phyloP scores from a whole-genome alignment of 192 early-diverging fungal genomes.

The Linnemannia exigua region DNA sequence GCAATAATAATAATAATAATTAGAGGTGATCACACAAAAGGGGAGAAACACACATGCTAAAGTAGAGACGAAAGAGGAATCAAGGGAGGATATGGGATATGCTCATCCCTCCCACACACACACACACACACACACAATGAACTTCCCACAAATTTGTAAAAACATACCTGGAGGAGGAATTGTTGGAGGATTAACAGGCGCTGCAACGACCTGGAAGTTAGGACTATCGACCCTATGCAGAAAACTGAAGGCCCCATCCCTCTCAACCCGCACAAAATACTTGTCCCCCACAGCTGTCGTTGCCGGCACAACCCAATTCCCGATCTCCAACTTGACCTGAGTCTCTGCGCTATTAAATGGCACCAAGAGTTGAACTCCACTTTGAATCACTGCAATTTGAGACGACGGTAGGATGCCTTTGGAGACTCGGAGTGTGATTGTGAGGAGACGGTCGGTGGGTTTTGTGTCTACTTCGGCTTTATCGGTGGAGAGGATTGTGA shows the following conservation, averaged over 20 bases:
- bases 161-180: conserved; percentile 1
- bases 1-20: background rate
- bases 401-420: background rate
- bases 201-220: conserved; percentile 16
- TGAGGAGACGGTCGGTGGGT: conserved; percentile 24
- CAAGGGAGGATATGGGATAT: background rate
- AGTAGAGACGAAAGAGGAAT: background rate
- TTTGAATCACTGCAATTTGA: conserved; percentile 13
- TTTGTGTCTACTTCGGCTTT: conserved; percentile 20
- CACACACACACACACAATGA: no score
- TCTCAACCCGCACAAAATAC: conserved; percentile 30
- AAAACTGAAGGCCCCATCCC: conserved; percentile 24
- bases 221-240: background rate
- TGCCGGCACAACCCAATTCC: conserved; percentile 23
- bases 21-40: background rate
- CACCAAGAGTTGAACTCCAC: conserved; percentile 24
- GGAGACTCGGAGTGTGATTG: conserved; percentile 14
- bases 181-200: background rate
- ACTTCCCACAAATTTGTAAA: background rate
- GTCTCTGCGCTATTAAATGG: background rate
- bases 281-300: conserved; percentile 10
- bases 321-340: conserved; percentile 9
- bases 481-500: conserved; percentile 32
- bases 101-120: background rate
- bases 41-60: background rate